These are phyloP conservation scores for Rutstroemia sp. DNA, from an alignment of 2,329 filamentous ascomycete species.

Conservation along the genomic window DNA sequence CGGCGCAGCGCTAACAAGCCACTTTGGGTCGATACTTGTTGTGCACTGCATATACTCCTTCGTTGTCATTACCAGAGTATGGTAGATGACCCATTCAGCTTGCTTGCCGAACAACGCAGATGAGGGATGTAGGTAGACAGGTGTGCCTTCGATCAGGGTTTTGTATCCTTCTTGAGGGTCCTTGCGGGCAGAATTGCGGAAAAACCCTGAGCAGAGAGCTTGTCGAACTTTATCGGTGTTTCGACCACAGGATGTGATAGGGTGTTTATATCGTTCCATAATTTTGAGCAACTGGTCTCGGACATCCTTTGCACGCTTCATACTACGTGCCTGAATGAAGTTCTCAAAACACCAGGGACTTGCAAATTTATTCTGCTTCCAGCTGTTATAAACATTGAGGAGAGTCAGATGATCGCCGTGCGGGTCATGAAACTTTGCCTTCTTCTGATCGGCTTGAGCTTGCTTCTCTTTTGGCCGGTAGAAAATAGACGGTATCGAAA, in stretches of 20 bases:
- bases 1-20: slow-evolving; percentile 91
- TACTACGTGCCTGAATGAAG: slow-evolving; percentile 84
- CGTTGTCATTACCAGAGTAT: slow-evolving; percentile 82
- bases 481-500: slow-evolving; percentile 93
- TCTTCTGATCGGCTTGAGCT: slow-evolving; percentile 96
- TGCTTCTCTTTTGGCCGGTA: slow-evolving; percentile 77
- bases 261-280: slow-evolving; percentile 84
- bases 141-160: slow-evolving; percentile 90
- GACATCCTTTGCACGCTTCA: slow-evolving; percentile 86
- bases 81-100: slow-evolving; percentile 93
- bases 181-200: slow-evolving; percentile 90
- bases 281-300: slow-evolving; percentile 87
- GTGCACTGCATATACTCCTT: slow-evolving; percentile 98
- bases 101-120: slow-evolving; percentile 93
- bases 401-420: slow-evolving; percentile 95
- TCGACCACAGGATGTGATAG: slow-evolving; percentile 74
- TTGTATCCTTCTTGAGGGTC: slow-evolving; percentile 97
- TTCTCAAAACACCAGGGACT: slow-evolving; percentile 93
- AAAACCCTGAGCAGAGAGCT: slow-evolving; percentile 88
- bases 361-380: slow-evolving; percentile 67
- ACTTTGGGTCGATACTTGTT: slow-evolving; percentile 87
- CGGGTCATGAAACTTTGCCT: slow-evolving; percentile 81
- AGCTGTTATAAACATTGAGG: slow-evolving; percentile 96
- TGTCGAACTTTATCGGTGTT: slow-evolving; percentile 83
- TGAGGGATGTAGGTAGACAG: slow-evolving; percentile 88